Percentiles rank a stretch among this genome's conserved stretches.
These are phyloP conservation scores for Umbelopsis sp. DNA, from an alignment of 192 early-diverging fungal genomes.

Conservation along the genomic window DNA sequence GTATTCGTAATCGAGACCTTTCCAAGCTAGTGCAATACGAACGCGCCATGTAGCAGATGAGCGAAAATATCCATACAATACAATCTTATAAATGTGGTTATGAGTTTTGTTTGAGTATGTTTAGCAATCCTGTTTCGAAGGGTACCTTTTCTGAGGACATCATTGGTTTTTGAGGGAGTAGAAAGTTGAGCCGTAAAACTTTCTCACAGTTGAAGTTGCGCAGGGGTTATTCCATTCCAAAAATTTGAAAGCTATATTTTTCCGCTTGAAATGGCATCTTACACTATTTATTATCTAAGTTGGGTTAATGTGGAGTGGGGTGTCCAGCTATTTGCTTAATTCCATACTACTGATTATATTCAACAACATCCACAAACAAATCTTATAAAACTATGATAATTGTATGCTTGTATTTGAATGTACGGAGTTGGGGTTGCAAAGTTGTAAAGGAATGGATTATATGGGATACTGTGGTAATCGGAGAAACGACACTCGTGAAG, in stretches of 20 bases:
- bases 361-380: no score
- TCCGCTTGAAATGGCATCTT: neutral
- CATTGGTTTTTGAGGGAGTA: neutral
- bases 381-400: no score
- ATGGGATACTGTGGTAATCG: no score
- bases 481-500: no score
- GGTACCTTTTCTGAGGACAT: neutral
- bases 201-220: neutral
- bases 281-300: no score
- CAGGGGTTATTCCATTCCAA: neutral
- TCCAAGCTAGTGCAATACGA: conserved; percentile 73
- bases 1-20: conserved; percentile 71
- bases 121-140: neutral
- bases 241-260: neutral
- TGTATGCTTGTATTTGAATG: no score
- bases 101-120: neutral
- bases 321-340: no score
- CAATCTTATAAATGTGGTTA: conserved; percentile 9
- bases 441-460: no score
- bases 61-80: conserved; percentile 79
- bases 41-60: conserved; percentile 78
- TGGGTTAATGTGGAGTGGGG: no score
- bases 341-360: no score
- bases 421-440: no score
- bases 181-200: conserved; percentile 17